These are phyloP conservation scores for Ophiostoma sp. DNA, from an alignment of 2,329 filamentous ascomycete species.

Conservation along the genomic window DNA sequence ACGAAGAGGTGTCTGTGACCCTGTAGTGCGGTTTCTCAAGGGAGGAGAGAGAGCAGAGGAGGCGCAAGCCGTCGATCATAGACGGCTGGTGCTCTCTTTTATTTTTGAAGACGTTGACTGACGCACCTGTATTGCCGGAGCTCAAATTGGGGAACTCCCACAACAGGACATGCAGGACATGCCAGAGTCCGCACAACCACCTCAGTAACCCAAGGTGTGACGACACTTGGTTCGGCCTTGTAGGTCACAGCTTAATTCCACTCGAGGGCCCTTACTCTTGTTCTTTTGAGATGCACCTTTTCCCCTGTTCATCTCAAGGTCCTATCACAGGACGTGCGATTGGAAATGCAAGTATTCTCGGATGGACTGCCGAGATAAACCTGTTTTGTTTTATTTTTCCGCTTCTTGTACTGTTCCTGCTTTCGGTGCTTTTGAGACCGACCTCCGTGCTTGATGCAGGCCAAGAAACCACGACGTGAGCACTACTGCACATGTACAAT, in stretches of 20 bases:
- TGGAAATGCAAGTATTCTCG: neutral
- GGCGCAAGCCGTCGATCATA: slow-evolving; percentile 9
- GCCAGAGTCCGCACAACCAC: neutral
- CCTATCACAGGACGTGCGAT: neutral
- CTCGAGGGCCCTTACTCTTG: neutral
- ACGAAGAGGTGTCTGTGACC: neutral
- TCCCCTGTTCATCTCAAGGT: neutral
- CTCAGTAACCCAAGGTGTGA: neutral
- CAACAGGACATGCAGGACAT: neutral
- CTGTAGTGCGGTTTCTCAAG: neutral
- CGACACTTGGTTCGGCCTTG: neutral
- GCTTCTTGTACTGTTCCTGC: neutral
- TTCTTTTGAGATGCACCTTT: neutral
- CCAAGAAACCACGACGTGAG: no score
- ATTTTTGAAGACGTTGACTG: neutral
- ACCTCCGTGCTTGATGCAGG: neutral
- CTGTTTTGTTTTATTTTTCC: neutral
- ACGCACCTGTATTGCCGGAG: slow-evolving; percentile 12
- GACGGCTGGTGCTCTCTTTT: neutral
- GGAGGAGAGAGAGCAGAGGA: neutral
- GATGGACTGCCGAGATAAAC: neutral
- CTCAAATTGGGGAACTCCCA: slow-evolving; percentile 21
- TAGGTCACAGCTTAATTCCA: neutral
- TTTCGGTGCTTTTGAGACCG: neutral
- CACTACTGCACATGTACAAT: neutral